Conservation (phyloP, 257 asterid species). For the Galeopsis tetrahit region DNA sequence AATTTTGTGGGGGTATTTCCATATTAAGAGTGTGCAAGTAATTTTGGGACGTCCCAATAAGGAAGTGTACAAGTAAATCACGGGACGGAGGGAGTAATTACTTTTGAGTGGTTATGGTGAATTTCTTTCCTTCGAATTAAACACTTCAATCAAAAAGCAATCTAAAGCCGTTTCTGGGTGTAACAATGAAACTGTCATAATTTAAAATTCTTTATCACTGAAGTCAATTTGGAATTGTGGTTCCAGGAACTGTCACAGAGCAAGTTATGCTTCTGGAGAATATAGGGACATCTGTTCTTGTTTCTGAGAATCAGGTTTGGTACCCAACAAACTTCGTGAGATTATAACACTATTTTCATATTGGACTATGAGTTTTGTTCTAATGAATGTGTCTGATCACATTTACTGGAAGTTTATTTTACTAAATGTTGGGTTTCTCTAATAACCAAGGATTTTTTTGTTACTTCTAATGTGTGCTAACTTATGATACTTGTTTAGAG, state of each 20-base stretch:
- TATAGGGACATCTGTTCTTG: conserved; percentile 93
- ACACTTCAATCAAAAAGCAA: background rate
- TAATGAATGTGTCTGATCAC: conserved; percentile 1
- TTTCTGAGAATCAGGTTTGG: conserved; percentile 74
- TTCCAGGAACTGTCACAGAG: conserved; percentile 81
- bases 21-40: no score
- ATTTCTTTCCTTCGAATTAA: background rate
- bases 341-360: background rate
- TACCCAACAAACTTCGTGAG: background rate
- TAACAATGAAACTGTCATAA: background rate
- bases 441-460: background rate
- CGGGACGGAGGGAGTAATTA: background rate
- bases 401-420: background rate
- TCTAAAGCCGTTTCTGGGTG: background rate
- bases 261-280: conserved; percentile 98
- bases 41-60: no score
- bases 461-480: background rate
- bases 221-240: conserved; percentile 5
- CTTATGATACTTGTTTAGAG: background rate
- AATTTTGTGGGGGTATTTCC: no score
- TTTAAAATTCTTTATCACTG: conserved; percentile 14
- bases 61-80: no score
- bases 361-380: background rate
- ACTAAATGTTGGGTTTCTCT: background rate
- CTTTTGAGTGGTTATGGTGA: background rate